phyloP scores from a whole-genome alignment of 352 stramenopile species.

The Pythium dissimile region DNA sequence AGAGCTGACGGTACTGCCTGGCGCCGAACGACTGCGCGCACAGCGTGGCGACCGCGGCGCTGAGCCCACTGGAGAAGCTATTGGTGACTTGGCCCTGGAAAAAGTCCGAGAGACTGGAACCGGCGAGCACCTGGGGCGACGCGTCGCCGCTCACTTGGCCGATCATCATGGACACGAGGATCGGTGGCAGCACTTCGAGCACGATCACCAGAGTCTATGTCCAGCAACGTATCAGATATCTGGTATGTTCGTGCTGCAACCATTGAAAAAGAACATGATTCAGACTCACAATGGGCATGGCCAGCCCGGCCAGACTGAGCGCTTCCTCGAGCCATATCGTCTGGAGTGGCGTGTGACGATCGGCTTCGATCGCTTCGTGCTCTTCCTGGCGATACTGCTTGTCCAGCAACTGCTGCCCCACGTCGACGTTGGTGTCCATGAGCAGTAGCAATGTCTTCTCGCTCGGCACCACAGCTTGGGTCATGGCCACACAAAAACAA shows the following conservation, averaged over 20 bases:
- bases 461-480: not conserved
- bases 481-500: not conserved
- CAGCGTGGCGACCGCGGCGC: slow-evolving; percentile 32
- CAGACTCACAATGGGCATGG: slow-evolving; percentile 44
- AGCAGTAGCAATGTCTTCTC: slow-evolving; percentile 31
- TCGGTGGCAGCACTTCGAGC: slow-evolving; percentile 9
- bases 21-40: slow-evolving; percentile 43
- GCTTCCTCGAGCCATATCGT: not conserved
- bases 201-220: slow-evolving; percentile 7
- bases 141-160: slow-evolving; percentile 5
- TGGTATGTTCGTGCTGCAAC: too few species aligned
- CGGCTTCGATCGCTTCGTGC: not conserved
- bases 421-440: slow-evolving; percentile 7
- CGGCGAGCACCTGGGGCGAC: slow-evolving; percentile 9
- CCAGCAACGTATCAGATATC: not conserved
- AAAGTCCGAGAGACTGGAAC: slow-evolving; percentile 12
- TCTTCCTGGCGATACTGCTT: slow-evolving; percentile 3
- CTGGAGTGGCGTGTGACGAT: not conserved
- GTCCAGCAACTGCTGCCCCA: not conserved
- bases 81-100: slow-evolving; percentile 19
- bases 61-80: slow-evolving; percentile 27
- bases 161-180: slow-evolving; percentile 14
- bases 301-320: not conserved
- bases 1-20: slow-evolving; percentile 32
- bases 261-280: too few species aligned